These are phyloP conservation scores for Clarireedia sp. DNA, from an alignment of 2,329 filamentous ascomycete species.

Conservation along the genomic window DNA sequence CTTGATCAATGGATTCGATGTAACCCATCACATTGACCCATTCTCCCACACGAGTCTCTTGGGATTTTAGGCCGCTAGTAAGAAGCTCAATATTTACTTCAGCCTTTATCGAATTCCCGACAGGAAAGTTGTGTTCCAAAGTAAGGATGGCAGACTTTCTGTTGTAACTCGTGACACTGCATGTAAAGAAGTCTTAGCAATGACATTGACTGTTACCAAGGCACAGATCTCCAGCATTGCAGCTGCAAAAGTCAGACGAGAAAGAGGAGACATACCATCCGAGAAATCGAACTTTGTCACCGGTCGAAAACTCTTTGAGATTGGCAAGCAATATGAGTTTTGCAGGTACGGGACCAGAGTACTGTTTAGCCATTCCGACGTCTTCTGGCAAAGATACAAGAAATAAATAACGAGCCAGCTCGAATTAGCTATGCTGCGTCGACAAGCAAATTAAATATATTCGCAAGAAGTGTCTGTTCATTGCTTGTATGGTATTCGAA, in stretches of 20 bases:
- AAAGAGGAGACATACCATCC: conserved; percentile 61
- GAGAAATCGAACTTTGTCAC: conserved; percentile 80
- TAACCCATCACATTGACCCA: conserved; percentile 91
- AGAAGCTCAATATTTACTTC: conserved; percentile 65
- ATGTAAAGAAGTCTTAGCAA: conserved; percentile 4
- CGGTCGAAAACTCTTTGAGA: conserved; percentile 17
- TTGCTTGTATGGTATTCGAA: too few species aligned
- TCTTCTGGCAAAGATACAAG: background rate
- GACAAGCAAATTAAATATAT: too few species aligned
- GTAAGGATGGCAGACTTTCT: conserved; percentile 50
- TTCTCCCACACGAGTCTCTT: conserved; percentile 62
- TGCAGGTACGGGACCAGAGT: conserved; percentile 26
- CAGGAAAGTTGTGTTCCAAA: conserved; percentile 60
- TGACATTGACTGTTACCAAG: background rate
- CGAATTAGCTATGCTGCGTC: too few species aligned
- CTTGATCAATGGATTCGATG: conserved; percentile 35
- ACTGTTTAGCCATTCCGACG: conserved; percentile 13
- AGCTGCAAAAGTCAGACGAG: background rate
- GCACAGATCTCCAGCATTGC: background rate
- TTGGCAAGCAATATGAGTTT: conserved; percentile 25
- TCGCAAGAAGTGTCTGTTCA: too few species aligned
- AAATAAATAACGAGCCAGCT: background rate
- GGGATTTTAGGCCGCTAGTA: conserved; percentile 53
- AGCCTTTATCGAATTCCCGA: conserved; percentile 38
- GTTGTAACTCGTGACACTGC: conserved; percentile 52